Evolutionary conservation across 2,329 filamentous ascomycete species (phyloP).

Genomic region (Phoma sp.): DNA sequence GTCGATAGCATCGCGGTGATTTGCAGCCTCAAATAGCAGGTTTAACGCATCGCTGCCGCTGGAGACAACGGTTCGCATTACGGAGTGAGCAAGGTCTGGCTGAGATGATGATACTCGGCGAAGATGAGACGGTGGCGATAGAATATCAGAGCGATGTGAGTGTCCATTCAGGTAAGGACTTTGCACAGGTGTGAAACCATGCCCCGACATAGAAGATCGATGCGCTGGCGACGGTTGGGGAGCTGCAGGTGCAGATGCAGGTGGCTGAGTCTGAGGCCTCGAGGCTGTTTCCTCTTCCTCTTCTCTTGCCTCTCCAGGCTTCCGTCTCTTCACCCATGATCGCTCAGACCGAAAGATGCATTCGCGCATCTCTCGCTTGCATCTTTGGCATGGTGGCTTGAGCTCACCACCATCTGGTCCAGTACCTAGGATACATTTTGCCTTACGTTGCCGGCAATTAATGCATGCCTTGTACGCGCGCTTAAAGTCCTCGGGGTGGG

Average conservation of each 20-base stretch:
- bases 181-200: slow-evolving; percentile 33
- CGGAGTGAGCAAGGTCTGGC: slow-evolving; percentile 48
- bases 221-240: slow-evolving; percentile 30
- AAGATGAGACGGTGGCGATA: slow-evolving; percentile 40
- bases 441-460: slow-evolving; percentile 61
- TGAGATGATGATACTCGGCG: slow-evolving; percentile 45
- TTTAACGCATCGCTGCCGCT: slow-evolving; percentile 63
- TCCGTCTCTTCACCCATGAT: slow-evolving; percentile 49
- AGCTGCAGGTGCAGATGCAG: slow-evolving; percentile 16
- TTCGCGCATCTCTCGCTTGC: slow-evolving; percentile 59
- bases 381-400: slow-evolving; percentile 57
- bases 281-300: slow-evolving; percentile 27
- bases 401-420: slow-evolving; percentile 52
- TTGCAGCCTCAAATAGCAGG: slow-evolving; percentile 60
- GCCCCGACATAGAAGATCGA: slow-evolving; percentile 34
- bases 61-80: slow-evolving; percentile 60
- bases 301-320: slow-evolving; percentile 39
- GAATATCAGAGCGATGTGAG: slow-evolving; percentile 34
- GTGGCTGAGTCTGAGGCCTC: slow-evolving; percentile 14
- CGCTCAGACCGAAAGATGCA: slow-evolving; percentile 55
- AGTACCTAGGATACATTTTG: slow-evolving; percentile 59
- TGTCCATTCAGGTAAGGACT: slow-evolving; percentile 36
- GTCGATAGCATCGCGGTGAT: slow-evolving; percentile 48
- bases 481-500: slow-evolving; percentile 55
- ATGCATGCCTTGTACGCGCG: slow-evolving; percentile 64